Percentiles rank a stretch among this genome's conserved stretches.
Conservation (phyloP, 2,329 filamentous ascomycete genomes). For the Aureobasidium subglaciale region DNA sequence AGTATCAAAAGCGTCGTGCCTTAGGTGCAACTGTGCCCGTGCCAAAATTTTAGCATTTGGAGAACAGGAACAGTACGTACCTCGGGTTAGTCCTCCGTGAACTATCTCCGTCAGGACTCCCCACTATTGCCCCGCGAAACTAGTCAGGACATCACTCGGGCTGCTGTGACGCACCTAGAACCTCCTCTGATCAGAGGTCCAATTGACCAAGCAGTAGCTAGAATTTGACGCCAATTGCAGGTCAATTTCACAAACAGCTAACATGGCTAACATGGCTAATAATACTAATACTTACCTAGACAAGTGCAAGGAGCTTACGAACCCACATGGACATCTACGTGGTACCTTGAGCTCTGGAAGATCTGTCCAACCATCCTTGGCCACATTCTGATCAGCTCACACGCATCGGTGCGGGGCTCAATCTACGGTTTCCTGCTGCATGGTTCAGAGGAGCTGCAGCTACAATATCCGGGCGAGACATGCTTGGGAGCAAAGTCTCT, state of each 20-base stretch:
- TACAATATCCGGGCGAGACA: not conserved
- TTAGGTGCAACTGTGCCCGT: too few species aligned
- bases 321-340: not conserved
- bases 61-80: slow-evolving; percentile 11
- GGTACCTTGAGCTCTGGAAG: not conserved
- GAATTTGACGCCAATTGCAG: too few species aligned
- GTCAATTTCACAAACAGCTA: too few species aligned
- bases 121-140: slow-evolving; percentile 7
- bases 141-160: not conserved
- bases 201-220: not conserved
- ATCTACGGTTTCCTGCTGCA: not conserved
- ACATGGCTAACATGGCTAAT: too few species aligned
- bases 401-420: slow-evolving; percentile 3
- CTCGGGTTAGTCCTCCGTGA: not conserved
- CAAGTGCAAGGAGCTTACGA: not conserved
- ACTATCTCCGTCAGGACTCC: not conserved
- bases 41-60: too few species aligned
- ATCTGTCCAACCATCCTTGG: not conserved
- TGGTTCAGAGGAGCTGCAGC: slow-evolving; percentile 5
- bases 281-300: not conserved
- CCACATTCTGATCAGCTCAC: not conserved
- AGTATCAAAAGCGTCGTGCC: too few species aligned
- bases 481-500: not conserved
- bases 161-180: not conserved
- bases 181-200: not conserved